Conservation (phyloP, 306 rosid genomes). For the Hylodesmum podocarpum region DNA sequence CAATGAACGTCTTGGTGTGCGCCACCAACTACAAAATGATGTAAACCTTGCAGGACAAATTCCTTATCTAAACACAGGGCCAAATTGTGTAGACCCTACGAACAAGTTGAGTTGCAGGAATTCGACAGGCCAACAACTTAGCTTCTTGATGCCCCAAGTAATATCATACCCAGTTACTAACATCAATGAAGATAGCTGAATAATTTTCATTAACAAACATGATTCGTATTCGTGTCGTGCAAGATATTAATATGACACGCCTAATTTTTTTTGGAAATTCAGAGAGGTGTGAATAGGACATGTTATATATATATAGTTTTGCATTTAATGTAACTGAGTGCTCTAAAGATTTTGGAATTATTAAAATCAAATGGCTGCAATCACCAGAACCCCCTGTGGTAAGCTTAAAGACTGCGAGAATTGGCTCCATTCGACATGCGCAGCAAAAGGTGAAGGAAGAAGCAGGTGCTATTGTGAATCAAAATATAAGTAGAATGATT, state of each 20-base stretch:
- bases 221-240: not conserved
- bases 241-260: not conserved
- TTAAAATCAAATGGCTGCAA: constrained; percentile 33
- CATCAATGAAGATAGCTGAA: not conserved
- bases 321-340: not conserved
- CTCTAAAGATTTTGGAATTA: not conserved
- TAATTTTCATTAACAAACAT: not conserved
- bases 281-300: no score
- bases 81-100: constrained; percentile 46
- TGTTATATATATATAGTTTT: no score
- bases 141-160: not conserved
- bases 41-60: constrained; percentile 52
- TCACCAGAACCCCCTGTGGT: constrained; percentile 41
- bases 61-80: constrained; percentile 51
- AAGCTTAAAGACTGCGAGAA: not conserved
- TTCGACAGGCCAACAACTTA: constrained; percentile 6
- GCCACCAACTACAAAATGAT: constrained; percentile 32
- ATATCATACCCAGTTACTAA: not conserved
- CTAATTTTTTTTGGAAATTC: no score
- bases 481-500: constrained; percentile 23
- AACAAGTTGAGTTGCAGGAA: constrained; percentile 23
- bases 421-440: constrained; percentile 49
- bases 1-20: constrained; percentile 19
- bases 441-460: not conserved
- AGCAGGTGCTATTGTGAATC: constrained; percentile 37